Base-by-base conservation (phyloP, 2,329 filamentous ascomycete species). In the Diplocarpon rosae region DNA sequence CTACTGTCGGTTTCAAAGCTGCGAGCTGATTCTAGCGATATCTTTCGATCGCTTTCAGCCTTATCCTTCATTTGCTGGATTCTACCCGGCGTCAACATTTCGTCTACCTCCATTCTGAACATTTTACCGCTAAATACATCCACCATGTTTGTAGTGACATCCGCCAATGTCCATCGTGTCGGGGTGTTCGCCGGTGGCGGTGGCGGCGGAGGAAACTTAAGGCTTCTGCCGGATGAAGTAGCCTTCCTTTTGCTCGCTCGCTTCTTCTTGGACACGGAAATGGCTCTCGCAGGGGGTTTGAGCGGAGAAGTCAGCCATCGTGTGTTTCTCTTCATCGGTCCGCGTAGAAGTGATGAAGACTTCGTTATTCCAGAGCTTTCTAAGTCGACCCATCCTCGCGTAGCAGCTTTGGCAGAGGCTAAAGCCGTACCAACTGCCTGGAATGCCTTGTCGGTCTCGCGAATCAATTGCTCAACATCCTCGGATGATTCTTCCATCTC, bases 41-140 rank as follows among this genome's bases (percentile, higher is more conserved):
- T 42, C 42, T 50, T 51, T 3, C 44, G 46, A 20, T 52, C 56
- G 17, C 44, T 48, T 12, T 54, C 43, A 34, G 47, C 40, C 29
- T 45, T 42, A 11, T 37, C 41, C 38, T 53, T 48, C 13, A 63
- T 45, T 16, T 63, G 60, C 51, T 73, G 67, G 17, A 78, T 62
- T 31, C 69, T 68, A 29, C 68, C 66, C 14, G 73, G 69, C 10
- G 74, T 72, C 11, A 78, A 60, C 65, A 78, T 75, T 61, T 80
- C 76, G 41, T 78, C 72, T 0, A 69, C 75, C 49, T 80, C 74
- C 42, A 73, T 66, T 37, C 68, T 67, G 56, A 80, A 77, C 37
- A 73, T 64, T 35, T 71, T 72, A 14, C 70, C 69, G 34, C 65
- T 71, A 47, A 80, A 68, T 10, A 77, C 63, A 27, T 75, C 75